These are phyloP conservation scores for Tuber melanosporum DNA, from an alignment of 495 filamentous ascomycete species.

Conservation along the genomic window DNA sequence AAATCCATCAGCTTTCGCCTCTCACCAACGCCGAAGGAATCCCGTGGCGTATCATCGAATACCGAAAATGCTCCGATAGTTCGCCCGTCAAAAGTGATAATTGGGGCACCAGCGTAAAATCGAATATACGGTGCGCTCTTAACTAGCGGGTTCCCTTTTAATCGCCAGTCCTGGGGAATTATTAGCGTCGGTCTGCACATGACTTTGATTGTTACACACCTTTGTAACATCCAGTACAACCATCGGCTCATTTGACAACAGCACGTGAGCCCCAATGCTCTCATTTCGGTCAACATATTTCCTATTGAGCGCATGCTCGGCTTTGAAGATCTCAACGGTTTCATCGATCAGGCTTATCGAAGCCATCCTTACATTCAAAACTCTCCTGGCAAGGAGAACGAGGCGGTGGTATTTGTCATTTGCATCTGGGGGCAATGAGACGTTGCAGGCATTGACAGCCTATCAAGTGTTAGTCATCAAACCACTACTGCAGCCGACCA, in stretches of 20 bases:
- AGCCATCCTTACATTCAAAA: constrained; percentile 41
- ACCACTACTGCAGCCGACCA: constrained; percentile 13
- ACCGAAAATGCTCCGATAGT: constrained; percentile 45
- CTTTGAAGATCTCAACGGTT: constrained; percentile 42
- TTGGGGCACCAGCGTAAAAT: constrained; percentile 47
- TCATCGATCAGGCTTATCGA: constrained; percentile 44
- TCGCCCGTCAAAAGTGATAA: constrained; percentile 41
- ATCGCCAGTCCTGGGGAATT: constrained; percentile 45
- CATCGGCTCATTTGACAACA: constrained; percentile 43
- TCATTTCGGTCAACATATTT: constrained; percentile 31
- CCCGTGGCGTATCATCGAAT: constrained; percentile 40
- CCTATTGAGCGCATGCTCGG: constrained; percentile 39
- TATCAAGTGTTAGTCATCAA: constrained; percentile 29
- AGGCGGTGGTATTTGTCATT: constrained; percentile 31
- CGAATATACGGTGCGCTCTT: constrained; percentile 39
- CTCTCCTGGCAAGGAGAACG: constrained; percentile 35
- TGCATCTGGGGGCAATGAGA: constrained; percentile 25
- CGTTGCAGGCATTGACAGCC: constrained; percentile 41
- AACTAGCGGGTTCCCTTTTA: constrained; percentile 42
- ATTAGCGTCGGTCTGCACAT: constrained; percentile 5
- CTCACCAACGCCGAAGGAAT: constrained; percentile 37
- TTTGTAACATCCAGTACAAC: constrained; percentile 44
- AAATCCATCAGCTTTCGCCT: constrained; percentile 42
- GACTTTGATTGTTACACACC: constrained; percentile 31
- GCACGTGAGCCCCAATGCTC: constrained; percentile 45